These are phyloP conservation scores for Pyrenophora seminiperda DNA, from an alignment of 2,329 filamentous ascomycete species.

Conservation along the genomic window DNA sequence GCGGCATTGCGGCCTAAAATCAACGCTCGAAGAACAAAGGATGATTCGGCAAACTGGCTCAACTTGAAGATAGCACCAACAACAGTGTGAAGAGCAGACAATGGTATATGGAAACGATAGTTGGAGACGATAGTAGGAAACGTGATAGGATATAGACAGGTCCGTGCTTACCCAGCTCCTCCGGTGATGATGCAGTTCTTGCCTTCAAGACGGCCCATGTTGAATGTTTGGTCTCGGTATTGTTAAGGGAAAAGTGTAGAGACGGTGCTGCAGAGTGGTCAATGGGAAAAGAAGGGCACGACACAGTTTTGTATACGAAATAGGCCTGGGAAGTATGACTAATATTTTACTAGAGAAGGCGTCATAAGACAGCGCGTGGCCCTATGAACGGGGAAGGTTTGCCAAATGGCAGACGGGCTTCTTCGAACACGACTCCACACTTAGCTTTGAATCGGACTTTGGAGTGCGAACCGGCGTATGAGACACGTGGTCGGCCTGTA, in stretches of 20 bases:
- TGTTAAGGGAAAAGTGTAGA: constrained; percentile 5
- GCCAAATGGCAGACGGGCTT: constrained; percentile 10
- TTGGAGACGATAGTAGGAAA: constrained; percentile 1
- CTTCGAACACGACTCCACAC: constrained; percentile 7
- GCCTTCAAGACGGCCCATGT: constrained; percentile 61
- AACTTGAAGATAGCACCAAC: not conserved
- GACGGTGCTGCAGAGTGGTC: constrained; percentile 14
- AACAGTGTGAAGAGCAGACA: not conserved
- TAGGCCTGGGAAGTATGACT: constrained; percentile 35
- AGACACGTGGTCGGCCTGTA: not conserved
- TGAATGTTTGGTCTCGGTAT: constrained; percentile 30
- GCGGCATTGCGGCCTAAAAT: not conserved
- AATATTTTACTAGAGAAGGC: constrained; percentile 30
- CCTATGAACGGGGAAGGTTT: constrained; percentile 21
- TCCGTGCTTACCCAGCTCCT: constrained; percentile 73
- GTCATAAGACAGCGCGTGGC: constrained; percentile 22
- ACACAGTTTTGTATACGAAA: constrained; percentile 35
- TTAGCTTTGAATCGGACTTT: constrained; percentile 12
- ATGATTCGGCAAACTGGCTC: not conserved
- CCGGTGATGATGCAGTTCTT: constrained; percentile 81
- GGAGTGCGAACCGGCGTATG: constrained; percentile 8
- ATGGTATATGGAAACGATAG: not conserved
- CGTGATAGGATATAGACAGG: not conserved
- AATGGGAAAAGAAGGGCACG: constrained; percentile 13
- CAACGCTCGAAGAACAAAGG: not conserved